Evolutionary conservation across 164 flowering plant genomes (phyloP), one percentile per base, ranked within the genome.

Genomic region (Tinospora cordifolia): DNA sequence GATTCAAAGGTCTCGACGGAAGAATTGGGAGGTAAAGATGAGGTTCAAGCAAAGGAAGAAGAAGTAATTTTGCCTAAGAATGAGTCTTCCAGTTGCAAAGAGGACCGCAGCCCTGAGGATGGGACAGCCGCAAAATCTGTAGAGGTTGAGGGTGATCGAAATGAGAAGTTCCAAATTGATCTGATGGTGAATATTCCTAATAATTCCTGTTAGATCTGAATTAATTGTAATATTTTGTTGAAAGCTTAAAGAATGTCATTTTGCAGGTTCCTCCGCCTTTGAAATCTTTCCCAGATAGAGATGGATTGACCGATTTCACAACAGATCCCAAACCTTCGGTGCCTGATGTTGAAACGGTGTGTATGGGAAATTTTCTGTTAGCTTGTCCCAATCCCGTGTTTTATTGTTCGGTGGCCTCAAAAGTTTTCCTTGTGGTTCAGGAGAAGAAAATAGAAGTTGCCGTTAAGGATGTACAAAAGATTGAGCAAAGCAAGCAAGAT

Each of bases 161-260:
- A 88, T 68, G 88, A 87, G 72, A 95, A 88, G 74, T 90, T 86
- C 69, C 83, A 84, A 84, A 85, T 94, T 77, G 99, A 94, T 86
- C 90, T 95, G 73, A 92, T 90, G 99, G 99, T 95, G 83, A 73
- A 79, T 63, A 72, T 79, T 49, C 38, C 41, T 69, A 44, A 12
- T 8, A 63, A 21, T 67, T 17, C 51, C 15, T 22, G 40, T 70
- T 2, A 25, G 10, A 62, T 54, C 47, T 44, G 3, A 44, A 17
- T 70, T 44, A 30, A 30, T 30, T 2, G 36, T 30, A 30, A 30
- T 2, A 30, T 62, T 26, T 63, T 66, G 21, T 19, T 54, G 58
- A 8, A 30, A 54, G 13, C 26, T 12, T n/a, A 21, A 8, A 34
- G 19, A 19, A 12, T 34, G 22, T 34, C 67, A 8, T 19, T 38